Evolutionary conservation across 1,284 basidiomycete genomes (phyloP), one percentile per base, ranked within the genome.

Genomic region (Microbotryum silenes-acaulis): DNA sequence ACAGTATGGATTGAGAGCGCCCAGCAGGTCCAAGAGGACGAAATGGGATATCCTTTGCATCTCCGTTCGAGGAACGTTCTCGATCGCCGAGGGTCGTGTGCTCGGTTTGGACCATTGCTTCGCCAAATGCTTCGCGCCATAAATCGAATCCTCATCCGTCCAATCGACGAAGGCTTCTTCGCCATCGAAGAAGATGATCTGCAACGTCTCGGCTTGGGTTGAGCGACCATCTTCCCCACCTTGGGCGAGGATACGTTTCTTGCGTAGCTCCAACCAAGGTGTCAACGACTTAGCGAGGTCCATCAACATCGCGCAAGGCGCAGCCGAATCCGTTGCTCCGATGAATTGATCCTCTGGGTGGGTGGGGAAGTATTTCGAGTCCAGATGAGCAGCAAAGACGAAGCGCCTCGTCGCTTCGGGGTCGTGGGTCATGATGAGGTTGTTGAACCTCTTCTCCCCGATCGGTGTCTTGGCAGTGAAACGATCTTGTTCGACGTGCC

Each of bases 121-220:
- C 5, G 91, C 90, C 25, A 97, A 81, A 75, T 96, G 88, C 68
- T 90, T 91, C 48, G 92, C 86, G 25, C 96, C 96, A 74, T 99
- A 99, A 53, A 93, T 85, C 1, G 89, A 93, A 75, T 99, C 96
- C 0, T 81, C 84, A 44, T 81, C 81, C 1, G 91, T 91, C 96
- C 96, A 99, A 46, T 83, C 79, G 44, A 84, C 80, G 76, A 93
- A 97, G 0, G 96, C 96, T 76, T 99, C 96, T 75, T 99, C 96
- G 4, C 96, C 96, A 72, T 99, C 97, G 66, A 99, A 93, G 73
- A 98, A 96, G 23, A 98, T 79, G n/a, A 98, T 79, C 74, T 97
- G 92, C 18, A 99, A 76, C 1, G 94, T 94, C 62, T 92, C 87
- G 23, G 86, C 86, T 59, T 75, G 72, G 6, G 12, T 31, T 9